phyloP scores from a whole-genome alignment of 257 asterid genomes.

The Orobanche coerulescens region DNA sequence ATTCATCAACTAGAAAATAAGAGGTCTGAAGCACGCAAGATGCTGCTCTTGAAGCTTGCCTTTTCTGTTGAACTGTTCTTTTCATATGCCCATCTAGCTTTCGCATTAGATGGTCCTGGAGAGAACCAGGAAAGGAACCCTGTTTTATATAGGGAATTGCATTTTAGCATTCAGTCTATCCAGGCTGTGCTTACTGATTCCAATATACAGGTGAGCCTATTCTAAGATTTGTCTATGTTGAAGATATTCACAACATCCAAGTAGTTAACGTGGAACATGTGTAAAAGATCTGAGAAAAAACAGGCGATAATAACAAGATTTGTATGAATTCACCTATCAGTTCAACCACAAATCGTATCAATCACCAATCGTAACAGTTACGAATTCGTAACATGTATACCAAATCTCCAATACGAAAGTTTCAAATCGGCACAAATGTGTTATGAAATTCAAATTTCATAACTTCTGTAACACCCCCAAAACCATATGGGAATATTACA shows the following conservation, averaged over 20 bases:
- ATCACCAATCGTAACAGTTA: too few relatives aligned
- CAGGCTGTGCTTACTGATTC: slow-evolving; percentile 50
- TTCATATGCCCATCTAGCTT: slow-evolving; percentile 53
- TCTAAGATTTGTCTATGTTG: slow-evolving; percentile 8
- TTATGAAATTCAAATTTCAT: too few relatives aligned
- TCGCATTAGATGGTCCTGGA: slow-evolving; percentile 39
- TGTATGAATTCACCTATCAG: too few relatives aligned
- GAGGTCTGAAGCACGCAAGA: slow-evolving; percentile 48
- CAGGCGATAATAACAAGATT: too few relatives aligned
- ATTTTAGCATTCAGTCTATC: slow-evolving; percentile 47
- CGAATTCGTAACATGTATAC: too few relatives aligned
- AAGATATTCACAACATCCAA: slow-evolving; percentile 15
- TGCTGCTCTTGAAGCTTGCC: slow-evolving; percentile 76
- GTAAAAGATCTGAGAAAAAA: too few relatives aligned
- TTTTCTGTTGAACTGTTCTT: slow-evolving; percentile 55
- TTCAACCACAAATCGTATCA: too few relatives aligned
- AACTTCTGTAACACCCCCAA: too few relatives aligned
- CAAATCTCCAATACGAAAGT: too few relatives aligned
- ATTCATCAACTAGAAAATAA: slow-evolving; percentile 62
- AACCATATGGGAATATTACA: too few relatives aligned
- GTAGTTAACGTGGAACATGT: not conserved
- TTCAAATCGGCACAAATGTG: too few relatives aligned
- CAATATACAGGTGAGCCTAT: slow-evolving; percentile 60
- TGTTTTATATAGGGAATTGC: slow-evolving; percentile 41
- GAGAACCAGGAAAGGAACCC: slow-evolving; percentile 42